phyloP scores from a whole-genome alignment of 768 basidiomycete species.

The Tulasnella sp. region DNA sequence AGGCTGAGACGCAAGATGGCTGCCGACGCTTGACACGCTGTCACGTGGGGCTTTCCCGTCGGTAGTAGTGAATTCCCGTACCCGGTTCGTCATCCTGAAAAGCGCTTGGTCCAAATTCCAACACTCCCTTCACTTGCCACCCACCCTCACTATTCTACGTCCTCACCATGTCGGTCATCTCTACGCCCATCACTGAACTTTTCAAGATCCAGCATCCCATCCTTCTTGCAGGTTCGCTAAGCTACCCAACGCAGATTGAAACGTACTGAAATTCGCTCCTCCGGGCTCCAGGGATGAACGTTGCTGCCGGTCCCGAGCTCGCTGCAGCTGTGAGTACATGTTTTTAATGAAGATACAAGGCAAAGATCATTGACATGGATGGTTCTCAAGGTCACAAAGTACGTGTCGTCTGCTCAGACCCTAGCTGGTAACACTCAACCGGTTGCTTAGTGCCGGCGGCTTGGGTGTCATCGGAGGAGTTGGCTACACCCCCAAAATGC shows the following conservation, averaged over 20 bases:
- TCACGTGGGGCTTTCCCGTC: too few relatives aligned
- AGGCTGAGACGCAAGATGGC: too few relatives aligned
- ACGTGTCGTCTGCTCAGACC: neutral
- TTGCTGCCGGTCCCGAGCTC: slow-evolving; percentile 79
- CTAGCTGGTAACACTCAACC: neutral
- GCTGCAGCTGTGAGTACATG: slow-evolving; percentile 12
- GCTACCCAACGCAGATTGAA: slow-evolving; percentile 32
- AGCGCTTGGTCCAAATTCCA: too few relatives aligned
- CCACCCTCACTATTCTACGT: too few relatives aligned
- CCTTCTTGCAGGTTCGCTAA: slow-evolving; percentile 54
- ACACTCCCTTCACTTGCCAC: neutral
- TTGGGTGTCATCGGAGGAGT: slow-evolving; percentile 86
- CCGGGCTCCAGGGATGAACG: slow-evolving; percentile 47
- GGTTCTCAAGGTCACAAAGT: slow-evolving; percentile 12
- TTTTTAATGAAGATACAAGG: neutral
- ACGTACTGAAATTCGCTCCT: slow-evolving; percentile 17
- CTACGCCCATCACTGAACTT: slow-evolving; percentile 77
- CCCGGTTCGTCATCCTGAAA: too few relatives aligned
- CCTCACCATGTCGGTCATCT: slow-evolving; percentile 41
- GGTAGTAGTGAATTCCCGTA: too few relatives aligned
- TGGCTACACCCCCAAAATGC: slow-evolving; percentile 71
- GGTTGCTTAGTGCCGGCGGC: slow-evolving; percentile 48
- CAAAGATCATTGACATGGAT: neutral
- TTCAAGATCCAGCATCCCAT: slow-evolving; percentile 78
- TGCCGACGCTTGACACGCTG: too few relatives aligned